phyloP scores from a whole-genome alignment of 176 grass and related monocot genomes.

The Zea luxurians region DNA sequence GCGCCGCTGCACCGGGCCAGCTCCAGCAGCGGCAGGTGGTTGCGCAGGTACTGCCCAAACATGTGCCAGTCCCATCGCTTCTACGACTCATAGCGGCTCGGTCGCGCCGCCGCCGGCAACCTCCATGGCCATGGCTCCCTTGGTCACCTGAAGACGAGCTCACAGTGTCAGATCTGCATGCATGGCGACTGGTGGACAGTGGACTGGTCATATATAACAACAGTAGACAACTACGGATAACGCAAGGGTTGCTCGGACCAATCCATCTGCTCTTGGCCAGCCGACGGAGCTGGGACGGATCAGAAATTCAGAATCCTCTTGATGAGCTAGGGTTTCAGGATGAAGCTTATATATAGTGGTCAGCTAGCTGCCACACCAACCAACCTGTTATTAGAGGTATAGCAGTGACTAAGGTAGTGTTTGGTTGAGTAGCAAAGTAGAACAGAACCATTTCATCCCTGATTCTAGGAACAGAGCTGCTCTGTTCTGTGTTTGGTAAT shows the following conservation, averaged over 20 bases:
- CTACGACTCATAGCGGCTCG: conserved; percentile 78
- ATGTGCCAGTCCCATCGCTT: conserved; percentile 83
- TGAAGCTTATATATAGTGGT: too few species aligned
- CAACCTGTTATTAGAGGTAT: too few species aligned
- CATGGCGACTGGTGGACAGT: background rate
- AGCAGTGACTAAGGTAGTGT: too few species aligned
- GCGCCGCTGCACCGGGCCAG: conserved; percentile 63
- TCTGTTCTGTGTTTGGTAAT: too few species aligned
- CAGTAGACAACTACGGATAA: background rate
- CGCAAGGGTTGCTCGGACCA: background rate
- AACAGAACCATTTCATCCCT: too few species aligned
- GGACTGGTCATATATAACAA: background rate
- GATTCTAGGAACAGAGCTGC: too few species aligned
- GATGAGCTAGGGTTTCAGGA: conserved; percentile 39
- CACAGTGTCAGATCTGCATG: conserved; percentile 34
- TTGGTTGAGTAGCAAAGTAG: too few species aligned
- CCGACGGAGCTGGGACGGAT: background rate
- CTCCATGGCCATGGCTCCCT: background rate
- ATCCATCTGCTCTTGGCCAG: background rate
- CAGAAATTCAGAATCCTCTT: background rate
- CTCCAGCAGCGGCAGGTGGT: conserved; percentile 66
- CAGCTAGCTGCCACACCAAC: background rate
- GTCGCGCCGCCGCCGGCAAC: conserved; percentile 11
- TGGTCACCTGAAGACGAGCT: background rate
- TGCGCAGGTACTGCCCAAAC: conserved; percentile 68